Evolutionary conservation across 257 asterid species (phyloP).

Genomic region (Misopates orontium): DNA sequence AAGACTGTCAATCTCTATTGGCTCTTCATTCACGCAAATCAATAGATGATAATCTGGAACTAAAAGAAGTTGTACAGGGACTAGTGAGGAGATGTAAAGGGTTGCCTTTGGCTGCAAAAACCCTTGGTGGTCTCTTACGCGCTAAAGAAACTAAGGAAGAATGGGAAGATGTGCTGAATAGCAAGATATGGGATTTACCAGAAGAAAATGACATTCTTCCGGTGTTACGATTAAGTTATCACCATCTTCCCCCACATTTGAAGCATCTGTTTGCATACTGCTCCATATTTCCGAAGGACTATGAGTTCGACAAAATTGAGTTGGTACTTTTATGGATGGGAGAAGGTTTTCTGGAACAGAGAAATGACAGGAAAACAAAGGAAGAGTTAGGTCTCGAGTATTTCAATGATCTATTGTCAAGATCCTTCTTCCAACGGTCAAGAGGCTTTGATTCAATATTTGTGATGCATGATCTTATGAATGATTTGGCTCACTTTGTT

Average conservation of each 20-base stretch:
- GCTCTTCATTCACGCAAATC: slow-evolving; percentile 45
- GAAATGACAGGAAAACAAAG: slow-evolving; percentile 30
- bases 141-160: slow-evolving; percentile 44
- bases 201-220: slow-evolving; percentile 45
- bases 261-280: slow-evolving; percentile 64
- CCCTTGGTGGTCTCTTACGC: slow-evolving; percentile 61
- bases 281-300: slow-evolving; percentile 68
- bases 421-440: slow-evolving; percentile 54
- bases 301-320: slow-evolving; percentile 54
- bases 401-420: slow-evolving; percentile 50
- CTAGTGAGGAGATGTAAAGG: slow-evolving; percentile 64
- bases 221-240: slow-evolving; percentile 56
- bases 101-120: slow-evolving; percentile 69
- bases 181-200: slow-evolving; percentile 60
- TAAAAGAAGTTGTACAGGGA: slow-evolving; percentile 40
- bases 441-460: slow-evolving; percentile 39
- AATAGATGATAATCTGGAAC: slow-evolving; percentile 32
- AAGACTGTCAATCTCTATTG: slow-evolving; percentile 49
- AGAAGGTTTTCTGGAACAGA: slow-evolving; percentile 56
- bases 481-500: slow-evolving; percentile 60
- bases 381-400: slow-evolving; percentile 50
- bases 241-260: slow-evolving; percentile 59
- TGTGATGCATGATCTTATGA: slow-evolving; percentile 61
- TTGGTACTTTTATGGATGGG: slow-evolving; percentile 60
- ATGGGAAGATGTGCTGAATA: slow-evolving; percentile 51